phyloP scores from a whole-genome alignment of 2,329 filamentous ascomycete genomes.

The Phaeomoniella chlamydospora region DNA sequence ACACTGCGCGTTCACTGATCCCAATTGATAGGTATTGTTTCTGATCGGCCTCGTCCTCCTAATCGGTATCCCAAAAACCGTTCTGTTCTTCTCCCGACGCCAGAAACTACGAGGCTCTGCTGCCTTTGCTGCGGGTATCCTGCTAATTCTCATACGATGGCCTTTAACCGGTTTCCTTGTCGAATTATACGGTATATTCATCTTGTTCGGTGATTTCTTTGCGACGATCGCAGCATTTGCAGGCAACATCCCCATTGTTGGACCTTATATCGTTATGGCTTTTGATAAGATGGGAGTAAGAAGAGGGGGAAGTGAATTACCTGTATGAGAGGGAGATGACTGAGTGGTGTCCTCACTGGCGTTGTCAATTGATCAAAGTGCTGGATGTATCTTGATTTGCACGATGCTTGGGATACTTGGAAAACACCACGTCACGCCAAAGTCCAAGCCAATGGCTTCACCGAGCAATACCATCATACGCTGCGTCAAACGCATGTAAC shows the following conservation, averaged over 20 bases:
- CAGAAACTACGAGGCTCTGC: slow-evolving; percentile 87
- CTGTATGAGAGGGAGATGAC: slow-evolving; percentile 52
- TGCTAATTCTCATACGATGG: slow-evolving; percentile 80
- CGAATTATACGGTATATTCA: slow-evolving; percentile 82
- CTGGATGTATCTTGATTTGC: too few species aligned
- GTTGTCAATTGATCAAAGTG: too few species aligned
- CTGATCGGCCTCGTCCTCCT: slow-evolving; percentile 91
- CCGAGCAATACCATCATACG: too few species aligned
- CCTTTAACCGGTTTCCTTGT: slow-evolving; percentile 79
- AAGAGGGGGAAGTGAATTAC: slow-evolving; percentile 61
- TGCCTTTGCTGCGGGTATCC: slow-evolving; percentile 71
- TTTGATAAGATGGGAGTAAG: slow-evolving; percentile 59
- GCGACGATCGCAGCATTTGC: slow-evolving; percentile 84
- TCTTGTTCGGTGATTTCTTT: slow-evolving; percentile 92
- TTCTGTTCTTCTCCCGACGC: slow-evolving; percentile 83
- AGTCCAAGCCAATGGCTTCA: too few species aligned
- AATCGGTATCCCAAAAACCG: slow-evolving; percentile 81
- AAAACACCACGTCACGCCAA: too few species aligned
- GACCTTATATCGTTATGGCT: slow-evolving; percentile 64
- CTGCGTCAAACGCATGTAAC: too few species aligned
- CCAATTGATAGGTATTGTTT: slow-evolving; percentile 72
- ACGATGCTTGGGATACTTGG: too few species aligned
- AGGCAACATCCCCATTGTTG: slow-evolving; percentile 68
- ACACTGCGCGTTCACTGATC: slow-evolving; percentile 5
- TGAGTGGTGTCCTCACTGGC: too few species aligned